phyloP scores from a whole-genome alignment of 2,329 filamentous ascomycete genomes.

The Sphaceloma murrayae region DNA sequence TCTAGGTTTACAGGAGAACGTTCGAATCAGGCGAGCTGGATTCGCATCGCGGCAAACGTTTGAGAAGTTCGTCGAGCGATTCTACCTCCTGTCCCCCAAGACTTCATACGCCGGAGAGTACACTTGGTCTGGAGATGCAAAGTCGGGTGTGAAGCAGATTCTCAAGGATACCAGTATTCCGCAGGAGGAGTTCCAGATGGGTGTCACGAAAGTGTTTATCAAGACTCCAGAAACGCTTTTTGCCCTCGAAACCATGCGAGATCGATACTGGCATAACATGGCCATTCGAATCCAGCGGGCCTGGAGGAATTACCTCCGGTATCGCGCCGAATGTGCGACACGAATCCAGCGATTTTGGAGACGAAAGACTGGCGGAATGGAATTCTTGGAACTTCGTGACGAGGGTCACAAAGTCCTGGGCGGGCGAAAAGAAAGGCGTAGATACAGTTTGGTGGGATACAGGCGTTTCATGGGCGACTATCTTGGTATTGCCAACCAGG shows the following conservation, averaged over 20 bases:
- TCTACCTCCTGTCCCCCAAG: constrained; percentile 88
- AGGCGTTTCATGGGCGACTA: constrained; percentile 93
- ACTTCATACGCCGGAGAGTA: constrained; percentile 96
- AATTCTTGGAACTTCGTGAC: constrained; percentile 80
- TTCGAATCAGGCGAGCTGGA: constrained; percentile 88
- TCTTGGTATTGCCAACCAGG: constrained; percentile 71
- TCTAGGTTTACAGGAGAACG: constrained; percentile 97
- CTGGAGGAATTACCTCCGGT: constrained; percentile 92
- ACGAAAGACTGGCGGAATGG: constrained; percentile 80
- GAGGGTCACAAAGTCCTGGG: constrained; percentile 73
- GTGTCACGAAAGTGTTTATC: constrained; percentile 94
- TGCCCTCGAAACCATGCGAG: constrained; percentile 92
- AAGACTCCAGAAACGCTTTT: constrained; percentile 97
- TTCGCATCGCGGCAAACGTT: constrained; percentile 97
- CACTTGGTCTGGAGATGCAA: constrained; percentile 82
- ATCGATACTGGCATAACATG: constrained; percentile 99
- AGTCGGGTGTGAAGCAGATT: constrained; percentile 83
- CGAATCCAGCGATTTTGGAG: constrained; percentile 94
- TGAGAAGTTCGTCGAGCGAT: constrained; percentile 95
- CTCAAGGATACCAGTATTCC: constrained; percentile 95
- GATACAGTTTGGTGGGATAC: constrained; percentile 85
- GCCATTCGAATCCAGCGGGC: constrained; percentile 93
- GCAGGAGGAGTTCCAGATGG: constrained; percentile 91
- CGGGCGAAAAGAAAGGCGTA: constrained; percentile 79
- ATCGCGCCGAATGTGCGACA: constrained; percentile 83